Conservation (phyloP, 1,139 yeast genomes). For the Magnusiomyces suaveolens region DNA sequence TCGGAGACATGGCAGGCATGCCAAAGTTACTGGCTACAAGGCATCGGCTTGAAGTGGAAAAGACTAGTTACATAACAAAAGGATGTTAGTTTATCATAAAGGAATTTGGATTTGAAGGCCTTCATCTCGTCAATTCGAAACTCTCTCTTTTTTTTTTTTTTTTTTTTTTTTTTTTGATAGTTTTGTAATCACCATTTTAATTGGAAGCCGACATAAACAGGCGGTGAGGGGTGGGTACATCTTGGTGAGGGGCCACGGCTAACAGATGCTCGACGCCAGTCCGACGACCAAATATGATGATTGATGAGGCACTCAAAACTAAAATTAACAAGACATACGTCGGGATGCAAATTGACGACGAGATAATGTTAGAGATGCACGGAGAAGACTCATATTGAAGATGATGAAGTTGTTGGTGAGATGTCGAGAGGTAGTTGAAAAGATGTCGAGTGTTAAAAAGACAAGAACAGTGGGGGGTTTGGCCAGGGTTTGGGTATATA, state of each 20-base stretch:
- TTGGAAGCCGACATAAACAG: no score
- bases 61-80: not conserved
- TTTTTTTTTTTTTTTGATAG: no score
- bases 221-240: no score
- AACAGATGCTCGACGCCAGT: no score
- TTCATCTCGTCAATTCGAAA: no score
- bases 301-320: not conserved
- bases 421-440: not conserved
- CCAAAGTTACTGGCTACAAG: conserved; percentile 50
- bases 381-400: conserved; percentile 4
- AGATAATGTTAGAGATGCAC: not conserved
- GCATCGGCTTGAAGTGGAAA: conserved; percentile 3
- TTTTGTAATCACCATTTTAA: no score
- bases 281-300: no score
- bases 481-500: no score
- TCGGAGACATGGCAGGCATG: conserved; percentile 99
- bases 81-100: not conserved
- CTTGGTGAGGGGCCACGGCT: not conserved
- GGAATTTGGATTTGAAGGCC: no score
- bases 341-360: conserved; percentile 1
- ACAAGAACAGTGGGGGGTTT: no score
- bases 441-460: no score
- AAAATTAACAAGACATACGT: conserved; percentile 4
- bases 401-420: not conserved
- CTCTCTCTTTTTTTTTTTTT: no score